A percentile compares a stretch with the other conserved stretches of the same genome.
These are phyloP conservation scores for Arachis monticola DNA, from an alignment of 331 rosid species.

Conservation along the genomic window DNA sequence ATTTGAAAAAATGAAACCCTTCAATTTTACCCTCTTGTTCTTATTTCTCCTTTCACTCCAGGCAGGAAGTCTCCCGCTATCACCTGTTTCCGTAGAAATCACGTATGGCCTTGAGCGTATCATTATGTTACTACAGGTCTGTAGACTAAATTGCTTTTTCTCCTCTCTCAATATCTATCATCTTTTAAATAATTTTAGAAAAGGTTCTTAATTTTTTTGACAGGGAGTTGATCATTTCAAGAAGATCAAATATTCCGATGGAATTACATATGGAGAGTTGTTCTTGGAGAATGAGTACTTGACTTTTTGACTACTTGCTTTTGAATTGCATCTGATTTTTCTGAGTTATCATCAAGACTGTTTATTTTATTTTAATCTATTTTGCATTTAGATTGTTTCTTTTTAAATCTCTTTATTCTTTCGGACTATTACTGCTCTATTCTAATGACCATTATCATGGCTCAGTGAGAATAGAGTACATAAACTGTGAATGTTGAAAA, in stretches of 20 bases:
- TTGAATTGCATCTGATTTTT: conserved; percentile 35
- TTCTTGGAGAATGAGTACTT: conserved; percentile 94
- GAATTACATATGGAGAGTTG: conserved; percentile 93
- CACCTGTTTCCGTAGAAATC: conserved; percentile 92
- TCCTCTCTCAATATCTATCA: conserved; percentile 23
- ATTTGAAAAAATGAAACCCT: conserved; percentile 6
- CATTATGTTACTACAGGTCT: conserved; percentile 93
- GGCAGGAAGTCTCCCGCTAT: conserved; percentile 94
- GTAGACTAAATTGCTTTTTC: conserved; percentile 36
- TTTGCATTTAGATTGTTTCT: not conserved
- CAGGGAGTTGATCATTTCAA: conserved; percentile 99
- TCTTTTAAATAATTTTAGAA: conserved; percentile 1
- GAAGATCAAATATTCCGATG: conserved; percentile 90
- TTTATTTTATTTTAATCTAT: conserved; percentile 19
- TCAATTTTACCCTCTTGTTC: conserved; percentile 25
- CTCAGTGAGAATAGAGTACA: not conserved
- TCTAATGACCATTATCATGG: conserved; percentile 32
- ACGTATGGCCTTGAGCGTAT: conserved; percentile 98
- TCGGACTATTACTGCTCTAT: not conserved
- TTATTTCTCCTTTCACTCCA: conserved; percentile 41
- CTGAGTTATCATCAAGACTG: conserved; percentile 13
- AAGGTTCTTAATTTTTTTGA: conserved; percentile 42
- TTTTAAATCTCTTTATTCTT: too few relatives aligned
- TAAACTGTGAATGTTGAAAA: not conserved
- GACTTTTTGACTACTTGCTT: conserved; percentile 34